Evolutionary conservation across 768 basidiomycete species (phyloP), one percentile per base, ranked within the genome.

Genomic region (Kwoniella heveanensis): DNA sequence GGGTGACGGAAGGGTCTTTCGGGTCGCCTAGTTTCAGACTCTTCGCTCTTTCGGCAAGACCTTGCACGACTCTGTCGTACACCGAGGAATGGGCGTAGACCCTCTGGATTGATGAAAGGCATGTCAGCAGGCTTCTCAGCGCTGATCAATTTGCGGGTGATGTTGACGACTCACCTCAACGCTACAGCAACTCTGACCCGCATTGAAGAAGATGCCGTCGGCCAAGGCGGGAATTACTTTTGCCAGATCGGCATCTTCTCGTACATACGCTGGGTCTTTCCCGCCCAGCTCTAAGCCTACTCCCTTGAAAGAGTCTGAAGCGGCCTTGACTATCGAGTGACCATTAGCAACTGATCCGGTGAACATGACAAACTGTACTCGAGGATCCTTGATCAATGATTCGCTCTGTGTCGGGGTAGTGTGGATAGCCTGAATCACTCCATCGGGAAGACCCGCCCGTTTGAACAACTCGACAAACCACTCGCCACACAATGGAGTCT

Each of bases 201-300:
- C 91, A 80, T 96, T 97, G 83, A 91, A 97, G 80, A 92, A 87
- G 3, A 90, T 88, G 30, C 92, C 94, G 78, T 96, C 94, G 1
- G 92, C 92, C 8, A 97, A 85, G 72, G 94, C 88, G 12, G 85
- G 83, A 13, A 86, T 87, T 0, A 91, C 88, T 70, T 90, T 94
- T 10, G 85, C 85, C 0, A 94, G 71, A 79, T 95, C 86, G 0
- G 90, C 91, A 76, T 95, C 93, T 1, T 85, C 80, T 22, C 92
- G 83, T 5, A 97, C 92, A 72, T 95, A 97, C 2, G 94, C 94
- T 2, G 94, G 91, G 72, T 97, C 94, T 79, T 97, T 96, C 1
- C 94, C 94, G 1, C 94, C 94, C 19, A 97, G 86, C 90, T 94
- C 92, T 22, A 94, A 83, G 0, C 84, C 90, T 22, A 91, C 88